A percentile compares a stretch with the other conserved stretches of the same genome.
phyloP scores from a whole-genome alignment of 192 early-diverging fungal species.

The Phycomyces blakesleeanus region DNA sequence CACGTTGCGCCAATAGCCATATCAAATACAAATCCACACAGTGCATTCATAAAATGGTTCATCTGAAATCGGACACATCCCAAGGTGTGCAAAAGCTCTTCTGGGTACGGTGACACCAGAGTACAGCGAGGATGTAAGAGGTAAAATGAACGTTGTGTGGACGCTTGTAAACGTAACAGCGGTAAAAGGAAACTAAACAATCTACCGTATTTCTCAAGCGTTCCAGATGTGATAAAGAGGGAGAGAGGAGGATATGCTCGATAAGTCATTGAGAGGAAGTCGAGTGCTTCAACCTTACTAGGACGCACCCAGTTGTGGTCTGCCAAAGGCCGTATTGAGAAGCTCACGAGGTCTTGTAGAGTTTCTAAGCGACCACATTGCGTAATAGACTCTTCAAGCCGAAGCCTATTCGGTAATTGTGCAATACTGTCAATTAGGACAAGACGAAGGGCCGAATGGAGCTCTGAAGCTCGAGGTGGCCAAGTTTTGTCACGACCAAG shows the following conservation, averaged over 20 bases:
- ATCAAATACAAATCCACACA: slow-evolving; percentile 44
- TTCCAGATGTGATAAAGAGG: slow-evolving; percentile 36
- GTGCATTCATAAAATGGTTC: slow-evolving; percentile 43
- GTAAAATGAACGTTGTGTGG: slow-evolving; percentile 34
- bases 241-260: slow-evolving; percentile 43
- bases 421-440: neutral
- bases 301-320: neutral
- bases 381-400: too few relatives aligned
- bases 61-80: slow-evolving; percentile 38
- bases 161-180: slow-evolving; percentile 32
- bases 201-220: slow-evolving; percentile 43
- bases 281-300: slow-evolving; percentile 43
- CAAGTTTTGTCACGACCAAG: slow-evolving; percentile 17
- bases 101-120: neutral
- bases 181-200: slow-evolving; percentile 48
- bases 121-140: slow-evolving; percentile 22
- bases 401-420: neutral
- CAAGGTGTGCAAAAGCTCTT: slow-evolving; percentile 28
- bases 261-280: slow-evolving; percentile 49
- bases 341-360: neutral
- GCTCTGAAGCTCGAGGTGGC: slow-evolving; percentile 23
- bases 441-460: slow-evolving; percentile 25
- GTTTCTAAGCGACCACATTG: neutral
- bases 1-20: slow-evolving; percentile 42
- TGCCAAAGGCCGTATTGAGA: neutral